A percentile compares a stretch with the other conserved stretches of the same genome.
Evolutionary conservation across 2,329 filamentous ascomycete species (phyloP).

Genomic region (Chalaropsis ovoidea): DNA sequence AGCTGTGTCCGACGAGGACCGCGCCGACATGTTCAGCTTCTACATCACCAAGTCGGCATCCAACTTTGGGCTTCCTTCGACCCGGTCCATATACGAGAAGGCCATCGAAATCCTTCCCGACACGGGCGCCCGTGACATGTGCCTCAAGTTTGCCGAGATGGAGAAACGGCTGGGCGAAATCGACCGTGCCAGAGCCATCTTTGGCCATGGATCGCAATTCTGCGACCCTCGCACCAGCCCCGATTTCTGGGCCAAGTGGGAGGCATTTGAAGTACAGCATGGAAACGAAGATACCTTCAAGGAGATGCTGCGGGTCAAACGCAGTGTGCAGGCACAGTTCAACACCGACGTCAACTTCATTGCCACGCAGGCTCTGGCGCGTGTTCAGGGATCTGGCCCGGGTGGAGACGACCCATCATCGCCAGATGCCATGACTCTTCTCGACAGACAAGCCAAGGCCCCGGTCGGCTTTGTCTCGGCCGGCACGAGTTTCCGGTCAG

Average conservation of each 20-base stretch:
- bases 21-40: constrained; percentile 96
- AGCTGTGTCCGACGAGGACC: constrained; percentile 87
- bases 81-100: constrained; percentile 88
- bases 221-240: constrained; percentile 87
- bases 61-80: constrained; percentile 93
- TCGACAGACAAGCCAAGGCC: constrained; percentile 80
- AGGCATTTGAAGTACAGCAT: constrained; percentile 92
- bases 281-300: constrained; percentile 99
- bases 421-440: constrained; percentile 61
- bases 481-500: constrained; percentile 44
- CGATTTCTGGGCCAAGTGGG: constrained; percentile 93
- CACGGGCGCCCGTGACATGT: constrained; percentile 91
- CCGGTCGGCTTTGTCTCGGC: constrained; percentile 87
- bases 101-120: constrained; percentile 91
- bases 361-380: constrained; percentile 83
- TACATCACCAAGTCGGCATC: constrained; percentile 98
- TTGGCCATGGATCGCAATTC: constrained; percentile 92
- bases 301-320: constrained; percentile 96
- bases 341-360: constrained; percentile 99
- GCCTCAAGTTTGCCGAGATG: constrained; percentile 97
- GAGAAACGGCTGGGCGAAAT: constrained; percentile 85
- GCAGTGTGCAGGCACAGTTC: constrained; percentile 94
- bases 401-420: constrained; percentile 45
- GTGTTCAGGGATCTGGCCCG: constrained; percentile 51
- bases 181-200: constrained; percentile 88